A percentile compares a stretch with the other conserved stretches of the same genome.
phyloP scores from a whole-genome alignment of 495 filamentous ascomycete genomes.

The Neurospora sp. region DNA sequence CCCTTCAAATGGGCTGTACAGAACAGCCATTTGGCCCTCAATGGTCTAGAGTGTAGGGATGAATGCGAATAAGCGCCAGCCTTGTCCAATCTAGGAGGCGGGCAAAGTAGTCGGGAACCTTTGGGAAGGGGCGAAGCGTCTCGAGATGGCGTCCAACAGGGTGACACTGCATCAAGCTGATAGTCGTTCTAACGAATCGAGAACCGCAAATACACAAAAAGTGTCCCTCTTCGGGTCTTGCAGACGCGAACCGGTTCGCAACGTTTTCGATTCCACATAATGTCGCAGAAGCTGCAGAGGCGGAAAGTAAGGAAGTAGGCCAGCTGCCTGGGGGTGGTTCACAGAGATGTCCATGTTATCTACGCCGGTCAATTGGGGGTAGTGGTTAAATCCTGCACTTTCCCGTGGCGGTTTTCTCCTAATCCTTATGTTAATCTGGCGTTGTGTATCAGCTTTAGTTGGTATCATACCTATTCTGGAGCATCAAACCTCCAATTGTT shows the following conservation, averaged over 20 bases:
- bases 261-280: background rate
- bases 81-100: background rate
- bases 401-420: background rate
- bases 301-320: background rate
- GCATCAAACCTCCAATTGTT: background rate
- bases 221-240: background rate
- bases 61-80: background rate
- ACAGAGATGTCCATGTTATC: background rate
- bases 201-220: background rate
- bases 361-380: background rate
- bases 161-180: background rate
- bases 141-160: background rate
- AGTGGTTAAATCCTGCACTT: background rate
- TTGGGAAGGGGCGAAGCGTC: background rate
- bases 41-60: background rate
- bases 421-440: background rate
- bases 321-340: background rate
- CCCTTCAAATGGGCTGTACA: background rate
- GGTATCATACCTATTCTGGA: background rate
- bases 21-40: background rate
- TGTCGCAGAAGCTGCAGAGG: background rate
- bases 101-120: background rate
- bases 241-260: background rate
- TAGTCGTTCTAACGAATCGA: background rate
- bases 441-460: background rate